Evolutionary conservation across 139 green algal species (phyloP).

Genomic region (Micractinium sp.): DNA sequence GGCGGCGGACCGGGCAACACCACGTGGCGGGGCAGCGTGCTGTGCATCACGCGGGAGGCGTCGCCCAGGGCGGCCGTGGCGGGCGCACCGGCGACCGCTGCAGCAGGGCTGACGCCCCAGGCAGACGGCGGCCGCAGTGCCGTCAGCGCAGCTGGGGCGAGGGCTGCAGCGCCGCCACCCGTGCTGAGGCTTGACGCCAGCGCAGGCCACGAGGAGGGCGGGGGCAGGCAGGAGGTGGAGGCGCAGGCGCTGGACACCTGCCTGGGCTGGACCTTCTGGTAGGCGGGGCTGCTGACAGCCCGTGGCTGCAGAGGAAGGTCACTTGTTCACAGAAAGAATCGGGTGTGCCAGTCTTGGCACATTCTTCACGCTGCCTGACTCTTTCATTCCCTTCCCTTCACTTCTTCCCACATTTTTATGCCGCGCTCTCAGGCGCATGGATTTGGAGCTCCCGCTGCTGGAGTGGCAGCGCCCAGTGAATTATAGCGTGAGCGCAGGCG

Average conservation of each 20-base stretch:
- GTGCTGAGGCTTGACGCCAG: not conserved
- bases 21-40: constrained; percentile 28
- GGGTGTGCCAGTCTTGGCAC: too few species aligned
- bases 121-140: not conserved
- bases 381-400: too few species aligned
- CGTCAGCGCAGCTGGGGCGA: not conserved
- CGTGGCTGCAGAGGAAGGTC: too few species aligned
- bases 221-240: not conserved
- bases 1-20: constrained; percentile 2
- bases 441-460: constrained; percentile 41
- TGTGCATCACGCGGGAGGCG: constrained; percentile 9
- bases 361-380: too few species aligned
- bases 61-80: not conserved
- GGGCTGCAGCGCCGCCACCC: not conserved
- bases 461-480: constrained; percentile 20
- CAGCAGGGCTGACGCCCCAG: not conserved
- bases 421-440: constrained; percentile 40
- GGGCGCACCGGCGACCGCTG: not conserved
- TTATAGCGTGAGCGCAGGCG: not conserved
- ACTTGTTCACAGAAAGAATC: too few species aligned
- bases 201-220: not conserved
- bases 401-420: too few species aligned
- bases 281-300: too few species aligned
- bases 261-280: constrained; percentile 51
- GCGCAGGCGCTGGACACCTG: constrained; percentile 31